phyloP scores from a whole-genome alignment of 108 stramenopile species.

The Fragilaria radians region DNA sequence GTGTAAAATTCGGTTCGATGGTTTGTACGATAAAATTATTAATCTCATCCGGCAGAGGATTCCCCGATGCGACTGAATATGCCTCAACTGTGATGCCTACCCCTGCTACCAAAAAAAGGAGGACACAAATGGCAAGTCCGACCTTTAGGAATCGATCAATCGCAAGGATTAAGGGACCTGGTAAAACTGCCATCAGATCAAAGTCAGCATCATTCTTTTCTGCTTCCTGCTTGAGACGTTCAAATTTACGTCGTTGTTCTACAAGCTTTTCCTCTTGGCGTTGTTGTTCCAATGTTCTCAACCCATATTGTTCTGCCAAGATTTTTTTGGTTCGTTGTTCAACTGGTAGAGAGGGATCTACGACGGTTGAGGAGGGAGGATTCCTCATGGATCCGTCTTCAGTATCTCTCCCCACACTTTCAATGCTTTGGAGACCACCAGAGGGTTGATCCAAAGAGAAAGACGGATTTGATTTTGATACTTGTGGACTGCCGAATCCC shows the following conservation, averaged over 20 bases:
- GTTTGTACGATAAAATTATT: conserved; percentile 59
- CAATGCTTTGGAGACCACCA: no score
- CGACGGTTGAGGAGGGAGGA: neutral
- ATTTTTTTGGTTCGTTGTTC: conserved; percentile 57
- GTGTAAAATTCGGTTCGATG: conserved; percentile 83
- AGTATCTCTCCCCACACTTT: no score
- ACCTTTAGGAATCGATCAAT: conserved; percentile 72
- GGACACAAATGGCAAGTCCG: conserved; percentile 49
- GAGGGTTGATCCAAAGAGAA: no score
- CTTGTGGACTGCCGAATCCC: no score
- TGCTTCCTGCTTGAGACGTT: conserved; percentile 40
- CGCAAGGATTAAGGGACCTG: conserved; percentile 43
- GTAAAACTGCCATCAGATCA: conserved; percentile 60
- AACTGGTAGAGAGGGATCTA: conserved; percentile 19
- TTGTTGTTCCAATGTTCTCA: conserved; percentile 69
- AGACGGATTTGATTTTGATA: no score
- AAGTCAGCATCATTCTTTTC: conserved; percentile 45
- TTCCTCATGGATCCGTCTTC: no score
- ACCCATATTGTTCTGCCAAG: conserved; percentile 61
- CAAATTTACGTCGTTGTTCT: conserved; percentile 22
- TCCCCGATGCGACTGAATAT: conserved; percentile 50
- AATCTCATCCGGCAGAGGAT: conserved; percentile 45
- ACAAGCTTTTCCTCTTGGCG: conserved; percentile 29
- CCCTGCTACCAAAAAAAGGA: conserved; percentile 61
- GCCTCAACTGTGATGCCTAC: conserved; percentile 72